These are phyloP conservation scores for Fraxinus sp. DNA, from an alignment of 305 asterid genomes.

Conservation along the genomic window DNA sequence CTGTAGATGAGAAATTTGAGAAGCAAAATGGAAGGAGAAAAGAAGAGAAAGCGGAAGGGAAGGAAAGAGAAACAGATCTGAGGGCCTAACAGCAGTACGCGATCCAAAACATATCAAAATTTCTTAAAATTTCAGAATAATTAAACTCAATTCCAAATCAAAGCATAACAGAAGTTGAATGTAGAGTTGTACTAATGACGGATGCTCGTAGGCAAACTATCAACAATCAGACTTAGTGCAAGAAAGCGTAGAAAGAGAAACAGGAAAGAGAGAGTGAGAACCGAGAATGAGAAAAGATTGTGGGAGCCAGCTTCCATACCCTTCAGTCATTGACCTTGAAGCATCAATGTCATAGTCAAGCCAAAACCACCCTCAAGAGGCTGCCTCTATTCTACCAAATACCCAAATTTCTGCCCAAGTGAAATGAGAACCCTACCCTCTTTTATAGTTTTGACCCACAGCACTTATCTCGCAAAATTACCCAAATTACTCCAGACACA, in stretches of 20 bases:
- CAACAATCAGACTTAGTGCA: not conserved
- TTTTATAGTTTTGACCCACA: not conserved
- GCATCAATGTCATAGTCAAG: not conserved
- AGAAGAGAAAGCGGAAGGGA: not conserved
- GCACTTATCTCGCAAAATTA: not conserved
- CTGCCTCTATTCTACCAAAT: not conserved
- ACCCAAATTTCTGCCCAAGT: not conserved
- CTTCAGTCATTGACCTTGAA: not conserved
- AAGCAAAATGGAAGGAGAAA: not conserved
- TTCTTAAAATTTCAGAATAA: not conserved
- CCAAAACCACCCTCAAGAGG: not conserved
- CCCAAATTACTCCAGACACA: not conserved
- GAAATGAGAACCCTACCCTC: not conserved
- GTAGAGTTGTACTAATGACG: not conserved
- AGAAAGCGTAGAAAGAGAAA: not conserved
- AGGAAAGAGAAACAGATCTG: not conserved
- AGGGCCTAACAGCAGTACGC: not conserved
- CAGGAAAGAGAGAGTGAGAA: not conserved
- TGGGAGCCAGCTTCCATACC: not conserved
- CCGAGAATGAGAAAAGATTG: not conserved
- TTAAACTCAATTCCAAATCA: not conserved
- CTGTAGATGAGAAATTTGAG: not conserved
- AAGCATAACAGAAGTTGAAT: not conserved
- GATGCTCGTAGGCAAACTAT: not conserved
- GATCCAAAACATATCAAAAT: not conserved